phyloP scores from a whole-genome alignment of 208 protist species.

The Porcisia deanei region DNA sequence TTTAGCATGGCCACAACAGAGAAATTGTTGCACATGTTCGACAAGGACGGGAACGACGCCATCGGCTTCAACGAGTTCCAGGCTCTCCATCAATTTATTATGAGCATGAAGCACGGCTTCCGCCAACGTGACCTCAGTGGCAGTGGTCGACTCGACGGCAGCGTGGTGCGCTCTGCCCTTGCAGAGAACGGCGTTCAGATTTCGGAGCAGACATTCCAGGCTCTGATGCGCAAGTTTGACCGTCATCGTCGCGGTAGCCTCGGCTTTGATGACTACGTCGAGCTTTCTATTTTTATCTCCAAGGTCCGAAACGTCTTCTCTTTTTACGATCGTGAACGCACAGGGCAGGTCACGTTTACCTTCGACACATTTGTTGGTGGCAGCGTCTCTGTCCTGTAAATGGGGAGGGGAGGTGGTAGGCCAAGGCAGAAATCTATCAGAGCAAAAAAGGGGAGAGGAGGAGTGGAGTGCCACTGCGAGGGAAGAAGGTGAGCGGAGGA shows the following conservation, averaged over 20 bases:
- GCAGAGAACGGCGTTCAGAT: slow-evolving; percentile 50
- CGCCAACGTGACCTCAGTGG: slow-evolving; percentile 47
- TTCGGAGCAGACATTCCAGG: slow-evolving; percentile 76
- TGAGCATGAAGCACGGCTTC: slow-evolving; percentile 74
- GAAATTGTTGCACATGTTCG: slow-evolving; percentile 83
- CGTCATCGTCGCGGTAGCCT: slow-evolving; percentile 67
- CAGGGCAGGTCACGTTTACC: slow-evolving; percentile 68
- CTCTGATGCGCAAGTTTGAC: slow-evolving; percentile 87
- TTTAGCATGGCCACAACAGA: slow-evolving; percentile 83
- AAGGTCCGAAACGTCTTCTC: slow-evolving; percentile 70
- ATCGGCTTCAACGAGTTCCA: slow-evolving; percentile 80
- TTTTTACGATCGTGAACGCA: slow-evolving; percentile 74
- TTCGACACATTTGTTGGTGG: slow-evolving; percentile 75
- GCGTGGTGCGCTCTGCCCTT: slow-evolving; percentile 73
- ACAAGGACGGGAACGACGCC: slow-evolving; percentile 62
- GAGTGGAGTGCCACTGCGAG: neutral
- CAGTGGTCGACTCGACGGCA: slow-evolving; percentile 66
- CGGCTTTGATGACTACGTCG: slow-evolving; percentile 89
- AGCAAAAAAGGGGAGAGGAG: neutral
- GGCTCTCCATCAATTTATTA: slow-evolving; percentile 76
- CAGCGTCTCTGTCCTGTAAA: slow-evolving; percentile 57
- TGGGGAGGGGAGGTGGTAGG: neutral
- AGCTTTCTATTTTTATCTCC: slow-evolving; percentile 86
- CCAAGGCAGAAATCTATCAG: neutral
- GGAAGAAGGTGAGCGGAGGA: no score